Evolutionary conservation across 495 filamentous ascomycete genomes (phyloP).

Genomic region (Daldinia grandis): DNA sequence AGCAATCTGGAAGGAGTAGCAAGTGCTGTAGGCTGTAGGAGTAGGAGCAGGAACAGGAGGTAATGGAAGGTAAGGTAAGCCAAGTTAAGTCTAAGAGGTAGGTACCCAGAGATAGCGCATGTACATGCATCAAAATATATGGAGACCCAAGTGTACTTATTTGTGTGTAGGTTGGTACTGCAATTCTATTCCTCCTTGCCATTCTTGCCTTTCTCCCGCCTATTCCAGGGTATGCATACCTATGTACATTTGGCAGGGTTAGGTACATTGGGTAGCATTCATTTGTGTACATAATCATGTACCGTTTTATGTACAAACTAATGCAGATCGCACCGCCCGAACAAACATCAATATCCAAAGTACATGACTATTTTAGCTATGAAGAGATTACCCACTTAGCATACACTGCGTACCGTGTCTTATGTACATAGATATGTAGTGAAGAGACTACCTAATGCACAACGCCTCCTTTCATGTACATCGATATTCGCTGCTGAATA

Average conservation of each 20-base stretch:
- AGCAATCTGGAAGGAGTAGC: conserved; percentile 22
- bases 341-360: not conserved
- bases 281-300: not conserved
- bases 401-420: too few relatives aligned
- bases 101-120: conserved; percentile 6
- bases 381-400: not conserved
- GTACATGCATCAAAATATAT: conserved; percentile 6
- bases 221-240: not conserved
- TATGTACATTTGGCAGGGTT: not conserved
- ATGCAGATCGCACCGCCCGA: not conserved
- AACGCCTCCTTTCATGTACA: not conserved
- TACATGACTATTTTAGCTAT: not conserved
- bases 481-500: not conserved
- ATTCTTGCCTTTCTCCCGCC: not conserved
- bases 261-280: not conserved
- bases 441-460: too few relatives aligned
- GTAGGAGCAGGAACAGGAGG: conserved; percentile 3
- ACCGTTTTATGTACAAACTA: not conserved
- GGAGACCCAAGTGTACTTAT: not conserved
- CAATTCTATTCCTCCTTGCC: conserved; percentile 3
- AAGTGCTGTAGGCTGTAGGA: conserved; percentile 4
- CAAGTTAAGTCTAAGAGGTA: not conserved
- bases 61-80: conserved; percentile 4
- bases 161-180: not conserved
- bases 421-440: not conserved